Conservation (phyloP, 352 stramenopile genomes). For the Pythium angustatum region DNA sequence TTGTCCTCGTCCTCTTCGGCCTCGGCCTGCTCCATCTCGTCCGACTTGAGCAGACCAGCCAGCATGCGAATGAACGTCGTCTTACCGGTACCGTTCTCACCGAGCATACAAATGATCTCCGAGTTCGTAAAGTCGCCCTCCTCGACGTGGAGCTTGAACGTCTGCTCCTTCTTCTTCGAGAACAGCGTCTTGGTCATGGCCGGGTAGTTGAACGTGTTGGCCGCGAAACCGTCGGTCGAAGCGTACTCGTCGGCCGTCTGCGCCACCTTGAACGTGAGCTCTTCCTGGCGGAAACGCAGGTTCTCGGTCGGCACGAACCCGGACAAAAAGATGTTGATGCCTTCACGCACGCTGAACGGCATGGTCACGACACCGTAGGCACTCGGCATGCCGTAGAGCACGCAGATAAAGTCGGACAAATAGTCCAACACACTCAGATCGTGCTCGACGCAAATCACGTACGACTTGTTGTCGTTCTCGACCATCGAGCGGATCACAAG, state of each 20-base stretch:
- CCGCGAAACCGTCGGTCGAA: conserved; percentile 85
- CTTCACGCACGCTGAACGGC: conserved; percentile 98
- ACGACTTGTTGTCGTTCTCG: conserved; percentile 85
- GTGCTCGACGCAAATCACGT: conserved; percentile 99
- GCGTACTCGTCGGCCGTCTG: conserved; percentile 91
- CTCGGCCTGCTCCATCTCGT: conserved; percentile 93
- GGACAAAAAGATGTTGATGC: conserved; percentile 99
- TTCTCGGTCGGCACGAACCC: conserved; percentile 99
- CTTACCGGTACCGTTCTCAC: conserved; percentile 99
- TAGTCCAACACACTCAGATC: conserved; percentile 99
- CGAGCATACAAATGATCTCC: conserved; percentile 99
- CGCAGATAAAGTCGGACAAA: conserved; percentile 99
- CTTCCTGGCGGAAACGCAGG: conserved; percentile 98
- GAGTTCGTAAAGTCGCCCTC: conserved; percentile 97
- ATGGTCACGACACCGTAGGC: conserved; percentile 99
- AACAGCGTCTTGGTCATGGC: conserved; percentile 99
- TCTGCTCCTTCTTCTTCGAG: conserved; percentile 91
- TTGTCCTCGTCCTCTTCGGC: conserved; percentile 65
- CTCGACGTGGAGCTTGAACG: conserved; percentile 99
- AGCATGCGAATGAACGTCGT: conserved; percentile 99
- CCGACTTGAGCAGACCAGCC: conserved; percentile 97
- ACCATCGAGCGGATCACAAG: conserved; percentile 98
- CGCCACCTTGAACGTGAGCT: conserved; percentile 98
- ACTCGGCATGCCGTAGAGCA: conserved; percentile 97
- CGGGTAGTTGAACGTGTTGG: conserved; percentile 95